Conservation (phyloP, 2,329 filamentous ascomycete species). For the Helotiales sp. region DNA sequence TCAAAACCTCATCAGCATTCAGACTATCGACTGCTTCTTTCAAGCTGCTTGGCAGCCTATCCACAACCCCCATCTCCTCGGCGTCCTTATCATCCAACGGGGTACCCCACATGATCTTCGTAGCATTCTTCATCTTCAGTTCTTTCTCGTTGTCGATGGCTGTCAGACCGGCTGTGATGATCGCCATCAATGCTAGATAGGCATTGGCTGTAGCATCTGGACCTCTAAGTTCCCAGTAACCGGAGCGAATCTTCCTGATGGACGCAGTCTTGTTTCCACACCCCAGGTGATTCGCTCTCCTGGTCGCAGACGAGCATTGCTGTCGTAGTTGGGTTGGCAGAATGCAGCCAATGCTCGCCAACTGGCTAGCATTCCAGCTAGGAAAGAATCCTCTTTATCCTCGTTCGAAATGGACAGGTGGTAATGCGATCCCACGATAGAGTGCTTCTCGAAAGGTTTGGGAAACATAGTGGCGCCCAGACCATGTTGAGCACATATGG, state of each 20-base stretch:
- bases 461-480: slow-evolving; percentile 75
- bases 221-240: slow-evolving; percentile 77
- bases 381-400: slow-evolving; percentile 65
- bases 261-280: slow-evolving; percentile 78
- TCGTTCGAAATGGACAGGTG: slow-evolving; percentile 67
- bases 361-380: slow-evolving; percentile 71
- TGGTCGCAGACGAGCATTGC: slow-evolving; percentile 70
- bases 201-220: slow-evolving; percentile 80
- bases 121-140: slow-evolving; percentile 56
- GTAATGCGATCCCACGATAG: slow-evolving; percentile 70
- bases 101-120: slow-evolving; percentile 53
- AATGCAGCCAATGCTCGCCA: slow-evolving; percentile 70
- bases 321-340: slow-evolving; percentile 65
- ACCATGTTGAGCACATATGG: slow-evolving; percentile 64
- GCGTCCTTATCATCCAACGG: slow-evolving; percentile 52
- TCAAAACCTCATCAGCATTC: slow-evolving; percentile 52
- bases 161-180: slow-evolving; percentile 62
- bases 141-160: slow-evolving; percentile 54
- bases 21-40: slow-evolving; percentile 59
- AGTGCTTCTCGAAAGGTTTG: slow-evolving; percentile 61
- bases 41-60: slow-evolving; percentile 59
- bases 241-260: slow-evolving; percentile 66
- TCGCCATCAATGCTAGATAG: slow-evolving; percentile 68
- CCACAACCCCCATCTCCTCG: slow-evolving; percentile 55
- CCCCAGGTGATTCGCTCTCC: slow-evolving; percentile 81